Evolutionary conservation across 164 flowering plant species (phyloP), one percentile per base, ranked within the genome.

Genomic region (Umbilicus rupestris): DNA sequence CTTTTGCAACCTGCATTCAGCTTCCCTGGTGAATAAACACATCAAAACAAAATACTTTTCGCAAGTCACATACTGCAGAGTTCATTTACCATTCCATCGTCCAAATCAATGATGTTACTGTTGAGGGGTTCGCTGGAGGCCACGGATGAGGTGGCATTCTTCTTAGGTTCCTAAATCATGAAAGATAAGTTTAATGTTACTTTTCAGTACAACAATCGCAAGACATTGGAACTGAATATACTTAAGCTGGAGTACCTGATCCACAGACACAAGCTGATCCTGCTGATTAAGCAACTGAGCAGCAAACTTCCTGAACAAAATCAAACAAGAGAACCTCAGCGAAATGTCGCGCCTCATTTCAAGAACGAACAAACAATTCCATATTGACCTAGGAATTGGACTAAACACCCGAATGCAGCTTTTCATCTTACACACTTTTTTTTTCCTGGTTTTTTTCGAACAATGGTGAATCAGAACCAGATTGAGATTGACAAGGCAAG

Each of bases 331-430:
- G 12, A 50, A 9, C 15, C 6, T 19, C 49, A 35, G 22, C 22
- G 26, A 19, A 45, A 5, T 12, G 46, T 5, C 11, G 22, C 0
- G 3, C 14, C 30, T n/a, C n/a, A n/a, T 47, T 42, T 14, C 12
- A 28, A 28, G 19, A 33, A 26, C 4, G 11, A 44, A 3, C 22
- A 63, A 46, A 10, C 0, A 7, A 62, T 11, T 2, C 7, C 39
- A 1, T 62, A 33, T 79, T 57, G 33, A 89, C 96, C 96, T 85
- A 45, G 96, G 87, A 66, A 87, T 72, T 1, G 93, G 93, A n/a
- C 96, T 81, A 79, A 85, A 81, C 46, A 64, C 73, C 5, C 82
- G 87, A 65, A 75, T 44, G 19, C 66, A 75, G 22, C 76, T 84
- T 46, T 65, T 79, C 81, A 81, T 82, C 11, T 70, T 72, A 74